These are phyloP conservation scores for Hapsidospora chrysogenum DNA, from an alignment of 495 filamentous ascomycete species.

Conservation along the genomic window DNA sequence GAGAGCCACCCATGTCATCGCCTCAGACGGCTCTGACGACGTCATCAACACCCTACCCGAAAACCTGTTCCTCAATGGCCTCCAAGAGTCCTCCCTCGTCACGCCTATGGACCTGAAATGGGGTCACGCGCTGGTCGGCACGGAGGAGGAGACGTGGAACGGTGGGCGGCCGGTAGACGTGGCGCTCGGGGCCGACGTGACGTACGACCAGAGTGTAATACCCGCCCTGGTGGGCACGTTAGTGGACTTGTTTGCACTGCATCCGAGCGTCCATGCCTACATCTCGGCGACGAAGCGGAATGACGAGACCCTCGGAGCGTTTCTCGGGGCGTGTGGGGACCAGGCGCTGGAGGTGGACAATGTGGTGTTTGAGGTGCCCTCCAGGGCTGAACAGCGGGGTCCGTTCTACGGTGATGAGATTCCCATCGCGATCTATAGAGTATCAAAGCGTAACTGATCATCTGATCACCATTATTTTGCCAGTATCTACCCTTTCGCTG, in stretches of 20 bases:
- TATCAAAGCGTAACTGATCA: too few species aligned
- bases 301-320: slow-evolving; percentile 23
- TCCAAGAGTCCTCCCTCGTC: slow-evolving; percentile 27
- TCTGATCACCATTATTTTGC: too few species aligned
- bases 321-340: slow-evolving; percentile 18
- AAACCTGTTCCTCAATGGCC: slow-evolving; percentile 50
- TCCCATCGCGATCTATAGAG: slow-evolving; percentile 24
- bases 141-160: slow-evolving; percentile 25
- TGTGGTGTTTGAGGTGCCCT: slow-evolving; percentile 16
- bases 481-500: too few species aligned
- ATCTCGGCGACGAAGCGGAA: slow-evolving; percentile 34
- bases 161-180: slow-evolving; percentile 23
- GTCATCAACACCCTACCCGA: slow-evolving; percentile 52
- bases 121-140: slow-evolving; percentile 36
- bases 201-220: slow-evolving; percentile 28
- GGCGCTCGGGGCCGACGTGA: slow-evolving; percentile 34
- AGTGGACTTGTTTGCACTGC: slow-evolving; percentile 19
- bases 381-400: slow-evolving; percentile 20
- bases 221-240: slow-evolving; percentile 28
- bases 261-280: slow-evolving; percentile 18
- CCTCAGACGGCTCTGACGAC: slow-evolving; percentile 66
- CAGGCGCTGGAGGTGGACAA: slow-evolving; percentile 15
- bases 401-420: slow-evolving; percentile 29
- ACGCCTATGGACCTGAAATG: slow-evolving; percentile 37
- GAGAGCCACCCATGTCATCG: slow-evolving; percentile 41